A percentile compares a stretch with the other conserved stretches of the same genome.
Conservation (phyloP, 1,284 basidiomycete genomes). For the Microbotryum violaceum region DNA sequence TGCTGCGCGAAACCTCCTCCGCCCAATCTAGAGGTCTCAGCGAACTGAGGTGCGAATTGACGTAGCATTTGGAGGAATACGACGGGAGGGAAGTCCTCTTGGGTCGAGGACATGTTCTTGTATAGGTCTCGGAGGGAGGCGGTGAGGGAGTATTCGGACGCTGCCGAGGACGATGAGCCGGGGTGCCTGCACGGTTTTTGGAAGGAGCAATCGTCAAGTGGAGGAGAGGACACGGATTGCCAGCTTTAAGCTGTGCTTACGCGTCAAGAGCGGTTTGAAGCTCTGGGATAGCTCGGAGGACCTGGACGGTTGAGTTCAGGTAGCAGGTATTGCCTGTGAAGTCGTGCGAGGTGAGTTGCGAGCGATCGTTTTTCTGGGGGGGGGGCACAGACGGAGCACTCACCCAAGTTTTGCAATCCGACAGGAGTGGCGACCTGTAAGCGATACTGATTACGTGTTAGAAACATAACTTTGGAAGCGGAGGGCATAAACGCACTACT, state of each 20-base stretch:
- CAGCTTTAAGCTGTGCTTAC: constrained; percentile 43
- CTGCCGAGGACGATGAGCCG: not conserved
- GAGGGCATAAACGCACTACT: constrained; percentile 50
- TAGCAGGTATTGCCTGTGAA: constrained; percentile 77
- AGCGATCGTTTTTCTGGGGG: not conserved
- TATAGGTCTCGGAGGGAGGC: constrained; percentile 66
- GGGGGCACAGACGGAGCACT: not conserved
- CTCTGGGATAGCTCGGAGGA: constrained; percentile 82
- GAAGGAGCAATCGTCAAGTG: not conserved
- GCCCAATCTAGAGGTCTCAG: constrained; percentile 56
- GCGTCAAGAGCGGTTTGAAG: constrained; percentile 60
- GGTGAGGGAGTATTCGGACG: constrained; percentile 44
- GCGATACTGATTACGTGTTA: not conserved
- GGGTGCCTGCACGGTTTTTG: not conserved
- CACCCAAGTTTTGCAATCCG: constrained; percentile 44
- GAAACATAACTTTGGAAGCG: constrained; percentile 6
- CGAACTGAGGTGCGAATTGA: constrained; percentile 82
- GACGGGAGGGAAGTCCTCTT: constrained; percentile 68
- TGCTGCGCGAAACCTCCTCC: constrained; percentile 69
- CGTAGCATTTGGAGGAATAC: constrained; percentile 63
- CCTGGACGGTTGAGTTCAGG: constrained; percentile 91
- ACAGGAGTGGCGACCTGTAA: constrained; percentile 49
- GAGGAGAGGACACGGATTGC: constrained; percentile 8
- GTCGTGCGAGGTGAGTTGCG: not conserved
- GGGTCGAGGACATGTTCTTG: constrained; percentile 61